Conservation (phyloP, 768 basidiomycete genomes). For the Mycena epipterygia region DNA sequence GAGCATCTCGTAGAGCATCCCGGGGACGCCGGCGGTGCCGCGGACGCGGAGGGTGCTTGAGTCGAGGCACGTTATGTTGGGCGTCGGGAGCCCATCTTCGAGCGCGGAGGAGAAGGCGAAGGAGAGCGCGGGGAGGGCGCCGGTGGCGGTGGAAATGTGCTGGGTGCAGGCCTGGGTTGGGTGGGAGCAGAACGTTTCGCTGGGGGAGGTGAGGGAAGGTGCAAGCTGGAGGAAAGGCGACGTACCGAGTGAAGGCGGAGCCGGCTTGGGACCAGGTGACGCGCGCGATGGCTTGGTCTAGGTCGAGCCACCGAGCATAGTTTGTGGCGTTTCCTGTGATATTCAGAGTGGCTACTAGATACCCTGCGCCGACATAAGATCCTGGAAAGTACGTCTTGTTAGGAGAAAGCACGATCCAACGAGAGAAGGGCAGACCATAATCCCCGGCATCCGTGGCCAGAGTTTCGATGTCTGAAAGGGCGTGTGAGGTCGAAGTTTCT, state of each 20-base stretch:
- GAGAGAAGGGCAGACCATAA: slow-evolving; percentile 60
- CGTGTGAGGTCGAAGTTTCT: not conserved
- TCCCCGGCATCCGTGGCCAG: slow-evolving; percentile 68
- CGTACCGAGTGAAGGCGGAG: slow-evolving; percentile 63
- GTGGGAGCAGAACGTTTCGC: slow-evolving; percentile 77
- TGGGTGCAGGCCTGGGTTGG: slow-evolving; percentile 73
- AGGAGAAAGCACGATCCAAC: slow-evolving; percentile 8
- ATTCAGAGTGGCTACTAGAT: slow-evolving; percentile 66
- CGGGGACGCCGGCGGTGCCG: slow-evolving; percentile 62
- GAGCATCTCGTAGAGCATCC: slow-evolving; percentile 82
- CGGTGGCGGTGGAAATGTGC: slow-evolving; percentile 57
- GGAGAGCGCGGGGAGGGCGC: slow-evolving; percentile 33
- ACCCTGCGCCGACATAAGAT: slow-evolving; percentile 77
- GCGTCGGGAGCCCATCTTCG: slow-evolving; percentile 63
- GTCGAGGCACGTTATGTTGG: slow-evolving; percentile 73
- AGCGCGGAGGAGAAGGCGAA: slow-evolving; percentile 63
- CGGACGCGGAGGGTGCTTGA: slow-evolving; percentile 67
- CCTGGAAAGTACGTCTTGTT: slow-evolving; percentile 57
- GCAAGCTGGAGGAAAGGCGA: not conserved
- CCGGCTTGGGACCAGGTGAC: slow-evolving; percentile 72
- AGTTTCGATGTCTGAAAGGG: slow-evolving; percentile 62
- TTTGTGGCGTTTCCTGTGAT: slow-evolving; percentile 53
- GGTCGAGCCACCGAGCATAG: slow-evolving; percentile 78
- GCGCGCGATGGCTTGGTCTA: slow-evolving; percentile 71
- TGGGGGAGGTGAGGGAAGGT: slow-evolving; percentile 32